Percentiles rank a stretch among this genome's conserved stretches.
phyloP scores from a whole-genome alignment of 345 rosid genomes.

The Eucalyptus paniculata region DNA sequence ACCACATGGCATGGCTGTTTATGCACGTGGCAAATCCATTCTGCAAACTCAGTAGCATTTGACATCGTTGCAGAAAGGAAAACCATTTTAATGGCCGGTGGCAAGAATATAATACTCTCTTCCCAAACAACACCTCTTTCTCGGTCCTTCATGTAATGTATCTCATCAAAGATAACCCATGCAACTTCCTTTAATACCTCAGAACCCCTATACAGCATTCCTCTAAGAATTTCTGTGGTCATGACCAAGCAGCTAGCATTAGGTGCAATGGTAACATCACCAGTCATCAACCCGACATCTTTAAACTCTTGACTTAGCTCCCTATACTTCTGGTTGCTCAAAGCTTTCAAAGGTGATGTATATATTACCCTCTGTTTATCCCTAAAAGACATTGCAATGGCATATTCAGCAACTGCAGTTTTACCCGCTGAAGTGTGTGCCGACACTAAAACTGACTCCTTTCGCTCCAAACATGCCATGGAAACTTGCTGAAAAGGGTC shows the following conservation, averaged over 20 bases:
- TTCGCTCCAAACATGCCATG: constrained; percentile 79
- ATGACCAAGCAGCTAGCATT: constrained; percentile 93
- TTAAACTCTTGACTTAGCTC: constrained; percentile 87
- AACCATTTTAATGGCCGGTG: constrained; percentile 96
- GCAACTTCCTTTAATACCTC: constrained; percentile 97
- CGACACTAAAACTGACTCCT: constrained; percentile 90
- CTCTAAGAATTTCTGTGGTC: constrained; percentile 96
- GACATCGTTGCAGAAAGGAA: constrained; percentile 99
- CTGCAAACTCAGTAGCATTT: constrained; percentile 94
- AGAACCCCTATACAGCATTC: constrained; percentile 93
- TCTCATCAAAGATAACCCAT: constrained; percentile 97
- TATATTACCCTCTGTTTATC: constrained; percentile 93
- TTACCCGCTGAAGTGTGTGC: constrained; percentile 98
- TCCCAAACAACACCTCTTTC: constrained; percentile 99
- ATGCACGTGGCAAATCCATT: constrained; percentile 93
- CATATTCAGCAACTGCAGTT: constrained; percentile 99
- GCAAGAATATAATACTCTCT: constrained; percentile 92
- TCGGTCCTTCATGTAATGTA: constrained; percentile 96
- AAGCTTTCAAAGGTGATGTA: constrained; percentile 92
- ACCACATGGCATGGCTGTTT: constrained; percentile 98
- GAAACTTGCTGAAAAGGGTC: constrained; percentile 92
- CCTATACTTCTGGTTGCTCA: constrained; percentile 97
- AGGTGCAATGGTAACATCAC: constrained; percentile 94
- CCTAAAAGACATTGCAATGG: constrained; percentile 93
- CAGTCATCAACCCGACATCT: constrained; percentile 99